Evolutionary conservation across 1,284 basidiomycete genomes (phyloP), one percentile per base, ranked within the genome.

Genomic region (Ceratobasidium sp.): DNA sequence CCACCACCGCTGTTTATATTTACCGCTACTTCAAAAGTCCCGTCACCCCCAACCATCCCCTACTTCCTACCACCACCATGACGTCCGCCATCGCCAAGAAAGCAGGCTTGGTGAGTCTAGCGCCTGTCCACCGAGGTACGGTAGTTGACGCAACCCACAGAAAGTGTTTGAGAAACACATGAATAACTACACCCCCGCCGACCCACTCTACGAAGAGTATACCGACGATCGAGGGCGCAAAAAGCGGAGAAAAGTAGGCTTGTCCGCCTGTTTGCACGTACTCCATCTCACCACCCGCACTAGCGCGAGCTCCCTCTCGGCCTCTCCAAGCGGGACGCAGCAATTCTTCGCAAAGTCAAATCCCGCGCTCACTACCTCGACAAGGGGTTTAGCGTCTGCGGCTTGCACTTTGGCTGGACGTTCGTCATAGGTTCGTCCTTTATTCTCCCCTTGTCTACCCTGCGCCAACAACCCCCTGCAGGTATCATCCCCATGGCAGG

Each of bases 351-450:
- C 78, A 88, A 90, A 22, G 89, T 96, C 56, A 89, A 93, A 80
- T 84, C 86, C 66, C 86, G 96, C 8, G 96, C 96, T 0, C 95
- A 96, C 80, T 89, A 92, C 80, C 91, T 98, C 73, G 96, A 98
- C 85, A 96, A 95, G 82, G 92, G 94, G 7, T 93, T 98, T 84
- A 85, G 81, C 61, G 72, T 98, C 11, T 94, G 91, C 78, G 95
- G 96, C 1, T 82, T 98, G 76, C 88, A 89, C 9, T 95, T 98
- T 76, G 96, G 96, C 4, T 97, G 91, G 90, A 89, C 92, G 29
- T 92, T 92, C 81, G 79, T 92, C 78, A 91, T 95, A 66, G 87
- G 86, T 86, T 73, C 74, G 84, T 81, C 39, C 48, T 34, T 22
- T 41, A 11, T 56, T 49, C 41, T 5, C 39, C 29, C n/a, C 29